These are phyloP conservation scores for Lipomyces yarrowii DNA, from an alignment of 1,139 yeast genomes.

Conservation along the genomic window DNA sequence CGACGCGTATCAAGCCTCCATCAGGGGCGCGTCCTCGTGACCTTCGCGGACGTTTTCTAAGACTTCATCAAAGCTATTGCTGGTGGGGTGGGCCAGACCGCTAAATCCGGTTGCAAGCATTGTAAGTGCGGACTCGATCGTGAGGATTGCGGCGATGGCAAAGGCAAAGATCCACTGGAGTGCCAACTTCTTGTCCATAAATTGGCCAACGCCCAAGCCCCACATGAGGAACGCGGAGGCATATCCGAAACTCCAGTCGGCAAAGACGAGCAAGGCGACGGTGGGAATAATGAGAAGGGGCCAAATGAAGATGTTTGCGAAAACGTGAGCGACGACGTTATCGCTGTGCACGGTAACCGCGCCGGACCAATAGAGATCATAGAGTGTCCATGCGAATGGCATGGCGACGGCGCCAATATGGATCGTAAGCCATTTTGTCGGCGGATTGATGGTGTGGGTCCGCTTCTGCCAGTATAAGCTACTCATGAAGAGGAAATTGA, in stretches of 20 bases:
- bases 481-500: constrained; percentile 34
- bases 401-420: constrained; percentile 69
- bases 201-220: constrained; percentile 71
- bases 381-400: constrained; percentile 74
- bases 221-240: constrained; percentile 59
- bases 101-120: constrained; percentile 18
- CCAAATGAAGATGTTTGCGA: constrained; percentile 79
- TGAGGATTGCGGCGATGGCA: constrained; percentile 54
- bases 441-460: constrained; percentile 54
- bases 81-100: background rate
- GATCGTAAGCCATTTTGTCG: constrained; percentile 51
- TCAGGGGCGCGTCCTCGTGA: constrained; percentile 10
- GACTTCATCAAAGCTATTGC: constrained; percentile 3
- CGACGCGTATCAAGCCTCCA: background rate
- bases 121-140: constrained; percentile 31
- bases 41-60: constrained; percentile 11
- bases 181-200: constrained; percentile 67
- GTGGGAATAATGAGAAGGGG: constrained; percentile 69
- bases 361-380: constrained; percentile 80
- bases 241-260: constrained; percentile 74
- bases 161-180: constrained; percentile 86
- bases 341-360: constrained; percentile 62
- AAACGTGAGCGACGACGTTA: constrained; percentile 53
- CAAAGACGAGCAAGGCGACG: constrained; percentile 57
- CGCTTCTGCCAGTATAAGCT: constrained; percentile 57